Evolutionary conservation across 2,329 filamentous ascomycete genomes (phyloP).

Genomic region (Trichothecium sympodiale): DNA sequence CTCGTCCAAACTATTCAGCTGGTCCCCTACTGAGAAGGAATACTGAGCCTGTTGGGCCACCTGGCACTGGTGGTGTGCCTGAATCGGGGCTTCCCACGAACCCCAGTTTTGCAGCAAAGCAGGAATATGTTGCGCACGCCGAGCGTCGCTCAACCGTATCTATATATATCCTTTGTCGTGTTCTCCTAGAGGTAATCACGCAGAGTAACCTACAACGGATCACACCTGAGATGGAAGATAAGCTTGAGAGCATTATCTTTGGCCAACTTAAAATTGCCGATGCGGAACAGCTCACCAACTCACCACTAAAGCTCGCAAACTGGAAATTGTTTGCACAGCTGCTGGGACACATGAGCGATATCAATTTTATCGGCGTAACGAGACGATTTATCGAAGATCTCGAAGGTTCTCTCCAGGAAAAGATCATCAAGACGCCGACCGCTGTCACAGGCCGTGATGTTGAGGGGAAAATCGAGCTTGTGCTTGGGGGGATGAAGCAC

Average conservation of each 20-base stretch:
- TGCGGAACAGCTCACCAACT: slow-evolving; percentile 65
- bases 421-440: slow-evolving; percentile 56
- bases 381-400: slow-evolving; percentile 74
- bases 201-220: slow-evolving; percentile 78
- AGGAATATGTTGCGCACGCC: slow-evolving; percentile 65
- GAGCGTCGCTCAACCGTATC: slow-evolving; percentile 89
- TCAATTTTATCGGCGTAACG: slow-evolving; percentile 78
- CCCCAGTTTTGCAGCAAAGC: slow-evolving; percentile 36
- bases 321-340: slow-evolving; percentile 92
- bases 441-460: slow-evolving; percentile 47
- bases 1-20: slow-evolving; percentile 28
- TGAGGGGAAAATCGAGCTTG: slow-evolving; percentile 75
- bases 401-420: slow-evolving; percentile 64
- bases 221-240: slow-evolving; percentile 84
- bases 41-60: slow-evolving; percentile 50
- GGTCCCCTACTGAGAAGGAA: slow-evolving; percentile 56
- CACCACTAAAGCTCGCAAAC: slow-evolving; percentile 79
- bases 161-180: slow-evolving; percentile 89
- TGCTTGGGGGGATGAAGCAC: slow-evolving; percentile 87
- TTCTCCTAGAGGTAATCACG: slow-evolving; percentile 85
- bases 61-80: slow-evolving; percentile 9
- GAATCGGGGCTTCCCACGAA: slow-evolving; percentile 22
- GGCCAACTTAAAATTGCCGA: slow-evolving; percentile 87
- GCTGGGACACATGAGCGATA: slow-evolving; percentile 89
- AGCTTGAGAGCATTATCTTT: slow-evolving; percentile 91